phyloP scores from a whole-genome alignment of 108 stramenopile species.

The Cyclotella baltica region DNA sequence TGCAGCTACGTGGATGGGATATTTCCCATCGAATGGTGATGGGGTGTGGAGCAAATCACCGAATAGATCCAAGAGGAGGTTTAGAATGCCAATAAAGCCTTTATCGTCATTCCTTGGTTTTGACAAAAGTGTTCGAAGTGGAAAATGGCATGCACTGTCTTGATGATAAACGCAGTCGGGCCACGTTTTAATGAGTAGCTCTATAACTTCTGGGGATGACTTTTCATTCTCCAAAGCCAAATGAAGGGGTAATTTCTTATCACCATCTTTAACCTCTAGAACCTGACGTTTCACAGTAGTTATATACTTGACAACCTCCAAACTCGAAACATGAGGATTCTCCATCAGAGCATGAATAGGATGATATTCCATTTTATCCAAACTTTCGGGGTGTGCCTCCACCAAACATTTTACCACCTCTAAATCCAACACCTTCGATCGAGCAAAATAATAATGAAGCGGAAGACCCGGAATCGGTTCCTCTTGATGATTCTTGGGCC shows the following conservation, averaged over 20 bases:
- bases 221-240: background rate
- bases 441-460: background rate
- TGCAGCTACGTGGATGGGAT: background rate
- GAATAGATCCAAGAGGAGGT: background rate
- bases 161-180: background rate
- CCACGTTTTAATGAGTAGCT: background rate
- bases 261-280: background rate
- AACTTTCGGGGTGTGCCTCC: background rate
- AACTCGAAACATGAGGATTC: background rate
- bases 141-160: background rate
- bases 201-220: background rate
- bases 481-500: background rate
- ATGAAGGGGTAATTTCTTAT: background rate
- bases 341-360: background rate
- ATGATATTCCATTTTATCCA: background rate
- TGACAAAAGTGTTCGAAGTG: background rate
- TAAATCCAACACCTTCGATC: background rate
- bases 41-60: slow-evolving; percentile 6
- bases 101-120: background rate
- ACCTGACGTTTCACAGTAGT: background rate
- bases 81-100: background rate
- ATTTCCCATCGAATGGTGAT: background rate
- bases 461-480: background rate
- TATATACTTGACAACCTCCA: background rate
- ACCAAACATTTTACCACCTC: background rate